Evolutionary conservation across 495 filamentous ascomycete genomes (phyloP).

Genomic region (Tuber microsphaerosporum): DNA sequence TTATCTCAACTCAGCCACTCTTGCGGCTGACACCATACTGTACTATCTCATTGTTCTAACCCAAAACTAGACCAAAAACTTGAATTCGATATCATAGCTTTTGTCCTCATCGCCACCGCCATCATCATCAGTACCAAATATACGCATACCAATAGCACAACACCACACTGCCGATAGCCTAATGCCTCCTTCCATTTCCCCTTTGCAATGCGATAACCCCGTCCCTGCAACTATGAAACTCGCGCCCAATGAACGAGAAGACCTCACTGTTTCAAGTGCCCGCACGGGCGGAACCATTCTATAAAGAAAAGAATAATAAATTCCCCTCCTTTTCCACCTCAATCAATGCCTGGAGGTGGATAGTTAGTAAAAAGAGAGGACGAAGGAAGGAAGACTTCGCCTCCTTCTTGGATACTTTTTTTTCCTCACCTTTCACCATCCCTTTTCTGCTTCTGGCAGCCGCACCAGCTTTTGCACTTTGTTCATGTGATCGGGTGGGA

Average conservation of each 20-base stretch:
- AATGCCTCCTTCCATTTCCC: neutral
- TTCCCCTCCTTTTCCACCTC: neutral
- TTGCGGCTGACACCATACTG: neutral
- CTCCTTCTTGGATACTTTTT: neutral
- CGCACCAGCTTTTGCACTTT: neutral
- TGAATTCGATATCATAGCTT: neutral
- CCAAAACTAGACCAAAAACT: neutral
- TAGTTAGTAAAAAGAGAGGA: neutral
- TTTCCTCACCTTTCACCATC: neutral
- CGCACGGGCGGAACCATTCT: neutral
- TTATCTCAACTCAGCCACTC: neutral
- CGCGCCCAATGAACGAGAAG: neutral
- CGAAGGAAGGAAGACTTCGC: constrained; percentile 4
- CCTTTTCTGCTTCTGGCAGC: neutral
- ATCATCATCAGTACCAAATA: neutral
- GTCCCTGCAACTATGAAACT: neutral
- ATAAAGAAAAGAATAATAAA: neutral
- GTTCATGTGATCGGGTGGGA: neutral
- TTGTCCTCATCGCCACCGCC: neutral
- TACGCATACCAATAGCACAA: neutral
- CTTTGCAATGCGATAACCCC: neutral
- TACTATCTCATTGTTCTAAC: neutral
- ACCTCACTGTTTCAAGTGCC: neutral
- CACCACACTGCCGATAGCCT: neutral
- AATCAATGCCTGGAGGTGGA: neutral